phyloP scores from a whole-genome alignment of 192 early-diverging fungal genomes.

The Powellomyces hirtus region DNA sequence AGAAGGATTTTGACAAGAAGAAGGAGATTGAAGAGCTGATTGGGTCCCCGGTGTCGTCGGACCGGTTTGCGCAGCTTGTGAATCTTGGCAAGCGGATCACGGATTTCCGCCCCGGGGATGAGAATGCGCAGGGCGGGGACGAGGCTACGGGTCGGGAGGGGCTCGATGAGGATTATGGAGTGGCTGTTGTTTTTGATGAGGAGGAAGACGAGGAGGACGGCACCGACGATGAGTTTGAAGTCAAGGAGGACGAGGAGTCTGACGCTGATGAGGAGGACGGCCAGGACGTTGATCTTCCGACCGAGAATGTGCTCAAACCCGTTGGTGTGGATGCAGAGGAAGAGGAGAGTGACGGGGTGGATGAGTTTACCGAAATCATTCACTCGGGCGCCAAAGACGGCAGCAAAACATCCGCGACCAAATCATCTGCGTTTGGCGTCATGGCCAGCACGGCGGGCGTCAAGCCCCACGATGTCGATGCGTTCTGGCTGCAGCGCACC shows the following conservation, averaged over 20 bases:
- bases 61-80: constrained; percentile 83
- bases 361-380: constrained; percentile 46
- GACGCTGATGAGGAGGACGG: constrained; percentile 28
- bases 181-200: constrained; percentile 95
- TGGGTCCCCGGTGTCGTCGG: constrained; percentile 62
- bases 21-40: constrained; percentile 76
- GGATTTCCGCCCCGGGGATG: constrained; percentile 69
- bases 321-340: constrained; percentile 33
- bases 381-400: background rate
- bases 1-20: constrained; percentile 90
- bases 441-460: background rate
- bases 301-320: constrained; percentile 20
- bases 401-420: background rate
- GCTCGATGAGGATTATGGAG: constrained; percentile 83
- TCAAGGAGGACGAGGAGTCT: constrained; percentile 42
- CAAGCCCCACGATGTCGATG: constrained; percentile 84
- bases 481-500: constrained; percentile 94
- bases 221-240: constrained; percentile 60
- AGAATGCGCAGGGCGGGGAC: constrained; percentile 55
- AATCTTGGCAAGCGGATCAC: constrained; percentile 94
- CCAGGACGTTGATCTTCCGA: constrained; percentile 27
- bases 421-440: background rate
- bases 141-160: constrained; percentile 44
- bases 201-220: constrained; percentile 86
- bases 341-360: constrained; percentile 2